A percentile compares a stretch with the other conserved stretches of the same genome.
phyloP scores from a whole-genome alignment of 1,139 yeast species.

The Geotrichum bryndzae region DNA sequence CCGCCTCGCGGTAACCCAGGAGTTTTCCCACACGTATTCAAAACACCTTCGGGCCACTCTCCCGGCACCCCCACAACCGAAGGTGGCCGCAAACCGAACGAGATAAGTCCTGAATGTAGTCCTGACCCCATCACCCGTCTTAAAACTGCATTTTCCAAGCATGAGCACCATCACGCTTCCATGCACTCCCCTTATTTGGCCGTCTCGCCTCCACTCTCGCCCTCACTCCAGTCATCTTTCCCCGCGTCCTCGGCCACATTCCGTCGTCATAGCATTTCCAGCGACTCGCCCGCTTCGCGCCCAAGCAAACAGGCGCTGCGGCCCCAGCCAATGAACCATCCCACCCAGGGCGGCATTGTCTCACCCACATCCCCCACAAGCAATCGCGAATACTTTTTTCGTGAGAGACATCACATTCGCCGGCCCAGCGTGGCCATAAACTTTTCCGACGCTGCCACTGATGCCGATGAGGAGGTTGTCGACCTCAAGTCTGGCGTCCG shows the following conservation, averaged over 20 bases:
- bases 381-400: neutral
- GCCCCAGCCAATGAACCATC: neutral
- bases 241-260: neutral
- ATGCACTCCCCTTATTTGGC: neutral
- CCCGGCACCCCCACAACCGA: neutral
- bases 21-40: neutral
- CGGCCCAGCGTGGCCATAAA: slow-evolving; percentile 29
- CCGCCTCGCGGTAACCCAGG: neutral
- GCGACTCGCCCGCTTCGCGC: neutral
- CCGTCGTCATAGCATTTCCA: neutral
- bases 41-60: neutral
- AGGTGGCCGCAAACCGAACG: neutral
- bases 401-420: slow-evolving; percentile 14
- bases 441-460: slow-evolving; percentile 18
- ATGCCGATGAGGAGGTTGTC: slow-evolving; percentile 19
- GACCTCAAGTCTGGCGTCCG: slow-evolving; percentile 3
- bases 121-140: neutral
- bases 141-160: neutral
- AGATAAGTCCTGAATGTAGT: neutral
- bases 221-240: neutral
- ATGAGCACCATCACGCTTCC: neutral
- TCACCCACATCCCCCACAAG: neutral
- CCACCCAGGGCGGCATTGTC: neutral
- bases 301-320: neutral
- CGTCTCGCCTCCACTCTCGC: slow-evolving; percentile 1